Percentiles rank a stretch among this genome's conserved stretches.
These are phyloP conservation scores for Capsicum chinense DNA, from an alignment of 257 asterid species.

Conservation along the genomic window DNA sequence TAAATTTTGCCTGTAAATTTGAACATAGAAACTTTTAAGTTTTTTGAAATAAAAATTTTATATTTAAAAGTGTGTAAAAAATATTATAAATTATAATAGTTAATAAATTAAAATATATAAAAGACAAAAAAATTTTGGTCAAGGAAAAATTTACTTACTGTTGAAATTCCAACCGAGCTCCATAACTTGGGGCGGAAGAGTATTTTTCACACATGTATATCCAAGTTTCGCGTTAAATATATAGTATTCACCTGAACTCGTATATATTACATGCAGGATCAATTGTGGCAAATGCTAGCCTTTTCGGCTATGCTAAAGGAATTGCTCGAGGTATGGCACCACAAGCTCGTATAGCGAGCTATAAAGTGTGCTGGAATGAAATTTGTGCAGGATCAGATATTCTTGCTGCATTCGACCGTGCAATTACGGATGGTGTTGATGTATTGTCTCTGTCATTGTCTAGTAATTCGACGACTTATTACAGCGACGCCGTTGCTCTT, in stretches of 20 bases:
- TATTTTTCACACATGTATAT: too few relatives aligned
- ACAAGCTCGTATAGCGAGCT: slow-evolving; percentile 49
- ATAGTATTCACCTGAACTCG: too few relatives aligned
- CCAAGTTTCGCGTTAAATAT: too few relatives aligned
- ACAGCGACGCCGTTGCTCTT: slow-evolving; percentile 48
- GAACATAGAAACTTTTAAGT: too few relatives aligned
- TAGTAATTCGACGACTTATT: slow-evolving; percentile 48
- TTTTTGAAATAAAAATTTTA: too few relatives aligned
- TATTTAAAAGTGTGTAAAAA: too few relatives aligned
- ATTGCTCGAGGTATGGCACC: slow-evolving; percentile 56
- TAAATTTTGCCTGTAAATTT: too few relatives aligned
- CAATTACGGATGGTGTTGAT: slow-evolving; percentile 52
- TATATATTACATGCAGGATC: slow-evolving; percentile 34
- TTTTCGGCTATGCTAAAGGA: slow-evolving; percentile 52
- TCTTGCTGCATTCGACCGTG: slow-evolving; percentile 54
- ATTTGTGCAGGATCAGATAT: slow-evolving; percentile 52
- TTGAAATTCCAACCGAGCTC: neutral
- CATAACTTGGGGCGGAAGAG: too few relatives aligned
- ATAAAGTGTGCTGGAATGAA: slow-evolving; percentile 50
- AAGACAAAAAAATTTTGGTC: too few relatives aligned
- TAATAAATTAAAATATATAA: too few relatives aligned
- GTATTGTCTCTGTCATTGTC: slow-evolving; percentile 49
- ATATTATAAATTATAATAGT: too few relatives aligned
- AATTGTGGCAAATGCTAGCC: slow-evolving; percentile 49
- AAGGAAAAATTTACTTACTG: too few relatives aligned